Conservation (phyloP, 2,329 filamentous ascomycete species). For the Huntiella savannae region DNA sequence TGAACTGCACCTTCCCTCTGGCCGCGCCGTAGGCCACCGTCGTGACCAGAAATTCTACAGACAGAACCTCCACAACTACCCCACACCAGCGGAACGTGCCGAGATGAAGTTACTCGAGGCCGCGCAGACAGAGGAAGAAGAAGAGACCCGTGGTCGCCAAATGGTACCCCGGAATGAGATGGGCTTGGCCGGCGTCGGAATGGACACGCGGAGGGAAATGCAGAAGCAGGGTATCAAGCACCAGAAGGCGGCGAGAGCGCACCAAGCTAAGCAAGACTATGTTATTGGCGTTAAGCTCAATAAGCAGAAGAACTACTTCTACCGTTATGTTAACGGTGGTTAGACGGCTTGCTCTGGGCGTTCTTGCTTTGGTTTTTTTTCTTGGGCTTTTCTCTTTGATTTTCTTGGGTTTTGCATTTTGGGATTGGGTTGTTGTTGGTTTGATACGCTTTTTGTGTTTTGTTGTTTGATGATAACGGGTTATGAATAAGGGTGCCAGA, state of each 20-base stretch:
- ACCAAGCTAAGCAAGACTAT: slow-evolving; percentile 11
- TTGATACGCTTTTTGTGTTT: not conserved
- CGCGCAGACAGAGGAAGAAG: slow-evolving; percentile 14
- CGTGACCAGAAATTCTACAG: slow-evolving; percentile 75
- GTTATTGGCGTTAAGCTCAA: slow-evolving; percentile 11
- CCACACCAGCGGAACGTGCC: slow-evolving; percentile 56
- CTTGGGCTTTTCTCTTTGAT: not conserved
- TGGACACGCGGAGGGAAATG: slow-evolving; percentile 2
- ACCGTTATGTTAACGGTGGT: slow-evolving; percentile 28
- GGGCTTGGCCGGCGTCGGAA: slow-evolving; percentile 6
- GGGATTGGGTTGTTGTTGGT: not conserved
- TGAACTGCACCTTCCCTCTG: slow-evolving; percentile 81
- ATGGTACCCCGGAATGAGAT: slow-evolving; percentile 6
- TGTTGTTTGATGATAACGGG: slow-evolving; percentile 1
- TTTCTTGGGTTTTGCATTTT: not conserved
- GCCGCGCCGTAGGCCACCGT: slow-evolving; percentile 75
- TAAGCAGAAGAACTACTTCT: slow-evolving; percentile 45
- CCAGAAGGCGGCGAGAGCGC: slow-evolving; percentile 3
- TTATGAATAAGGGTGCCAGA: not conserved
- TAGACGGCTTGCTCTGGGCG: slow-evolving; percentile 14
- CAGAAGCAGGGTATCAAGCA: slow-evolving; percentile 9
- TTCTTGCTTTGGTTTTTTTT: not conserved
- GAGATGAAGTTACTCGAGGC: slow-evolving; percentile 44
- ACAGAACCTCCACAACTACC: slow-evolving; percentile 78
- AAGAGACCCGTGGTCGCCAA: slow-evolving; percentile 6